Base-by-base conservation (phyloP, 106 monocot genomes). In the Iris macrosiphon region DNA sequence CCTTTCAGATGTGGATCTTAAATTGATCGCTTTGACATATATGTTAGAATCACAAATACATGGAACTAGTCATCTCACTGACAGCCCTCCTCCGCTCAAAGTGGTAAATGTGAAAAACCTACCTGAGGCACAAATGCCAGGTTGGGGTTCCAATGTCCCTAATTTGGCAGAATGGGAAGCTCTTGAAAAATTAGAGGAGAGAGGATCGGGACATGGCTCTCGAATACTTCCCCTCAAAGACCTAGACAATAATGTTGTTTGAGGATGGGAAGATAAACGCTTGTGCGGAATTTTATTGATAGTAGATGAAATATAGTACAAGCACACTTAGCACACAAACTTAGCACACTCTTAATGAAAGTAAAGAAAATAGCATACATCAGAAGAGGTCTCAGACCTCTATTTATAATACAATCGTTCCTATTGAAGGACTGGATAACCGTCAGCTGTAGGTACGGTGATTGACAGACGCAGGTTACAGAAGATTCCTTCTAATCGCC, bases 81-180 rank as follows among this genome's bases (percentile, higher is more conserved):
- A 82, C n/a, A 40, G 41, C 3, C 95, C 89, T 31, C 89, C 89
- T 27, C 82, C 85, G n/a, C 72, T 95, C 45, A 71, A 59, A 52
- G 61, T 77, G 22, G 60, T 89, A 0, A 89, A 77, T 53, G 82
- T 85, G 22, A 95, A 69, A 62, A 67, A 52, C 19, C 62, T 94
- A 19, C 62, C 61, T 46, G 84, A 95, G 33, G 49, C 56, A 41
- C 62, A 75, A 31, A 79, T 95, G 84, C 89, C 94, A 45, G 94
- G 94, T 13, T 95, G 94, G 94, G 94, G 94, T 45, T 70, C 72
- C 19, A 95, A 95, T 66, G 94, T 95, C 48, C 75, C 81, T 17
- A 95, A 95, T 65, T 57, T 96, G 30, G 73, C 61, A 34, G 95
- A 96, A 62, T 96, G 95, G 95, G 85, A 96, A 54, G 89, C 85